Evolutionary conservation across 2,329 filamentous ascomycete genomes (phyloP), one percentile per base, ranked within the genome.

Genomic region (Bipolaris victoriae): DNA sequence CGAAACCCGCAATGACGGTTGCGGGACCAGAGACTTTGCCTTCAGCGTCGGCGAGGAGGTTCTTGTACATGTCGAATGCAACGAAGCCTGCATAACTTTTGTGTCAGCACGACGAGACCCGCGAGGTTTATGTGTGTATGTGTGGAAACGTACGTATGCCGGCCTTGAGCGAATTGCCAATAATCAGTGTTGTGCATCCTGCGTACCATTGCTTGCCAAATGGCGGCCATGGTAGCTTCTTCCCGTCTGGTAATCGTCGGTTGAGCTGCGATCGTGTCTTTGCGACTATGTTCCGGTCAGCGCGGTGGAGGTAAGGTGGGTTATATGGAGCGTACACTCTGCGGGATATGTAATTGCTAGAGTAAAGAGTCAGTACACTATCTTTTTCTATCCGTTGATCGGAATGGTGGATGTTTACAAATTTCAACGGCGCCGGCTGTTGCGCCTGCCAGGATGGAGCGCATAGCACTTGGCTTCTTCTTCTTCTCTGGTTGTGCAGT

Each of bases 191-290:
- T 45, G 95, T 98, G 81, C 95, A 99, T 36, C 95, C 95, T 11
- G 95, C 94, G 77, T 99, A 99, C 95, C 95, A 99, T 77, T 96
- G 92, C 68, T 80, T 83, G 47, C 95, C 95, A 72, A 98, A 98
- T 10, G 91, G 91, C 41, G 95, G 95, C 90, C 92, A 97, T 51
- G 94, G 92, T 29, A 97, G 85, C 81, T 96, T 97, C 82, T 96
- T 83, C 45, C 88, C 89, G 53, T 90, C 88, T 47, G 90, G 83
- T 70, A 98, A 83, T 68, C 88, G 87, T 66, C 89, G 87, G 78
- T 99, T 99, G 72, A 99, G 88, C 78, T 98, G 95, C 54, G 91
- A 91, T 67, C 95, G 85, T 52, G 95, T 98, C 82, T 98, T 98
- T 70, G 94, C 94, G 80, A 98, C 89, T 91, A 72, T 44, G 49